These are phyloP conservation scores for Claviceps sp. DNA, from an alignment of 2,329 filamentous ascomycete species.

Conservation along the genomic window DNA sequence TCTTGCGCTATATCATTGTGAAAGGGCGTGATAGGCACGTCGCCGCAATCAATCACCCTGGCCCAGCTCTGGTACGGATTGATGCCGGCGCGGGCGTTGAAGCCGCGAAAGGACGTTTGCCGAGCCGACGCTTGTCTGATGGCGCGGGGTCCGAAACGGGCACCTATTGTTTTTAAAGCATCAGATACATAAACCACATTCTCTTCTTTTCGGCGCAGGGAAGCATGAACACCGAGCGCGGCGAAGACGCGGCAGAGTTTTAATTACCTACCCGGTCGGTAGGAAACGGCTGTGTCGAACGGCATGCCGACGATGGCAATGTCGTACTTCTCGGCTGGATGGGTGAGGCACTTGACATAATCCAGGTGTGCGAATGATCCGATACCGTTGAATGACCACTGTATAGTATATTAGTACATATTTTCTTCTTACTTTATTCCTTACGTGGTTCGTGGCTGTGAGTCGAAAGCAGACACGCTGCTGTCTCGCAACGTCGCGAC, in stretches of 20 bases:
- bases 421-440: background rate
- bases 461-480: no score
- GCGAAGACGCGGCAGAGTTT: no score
- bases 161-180: conserved; percentile 26
- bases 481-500: background rate
- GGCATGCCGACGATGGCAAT: conserved; percentile 61
- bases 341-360: conserved; percentile 55
- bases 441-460: no score
- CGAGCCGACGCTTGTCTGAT: conserved; percentile 74
- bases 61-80: conserved; percentile 79
- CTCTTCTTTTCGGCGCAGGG: no score
- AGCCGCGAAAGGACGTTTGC: conserved; percentile 63
- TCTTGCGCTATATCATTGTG: conserved; percentile 69
- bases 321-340: conserved; percentile 49
- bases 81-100: conserved; percentile 68
- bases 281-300: conserved; percentile 61
- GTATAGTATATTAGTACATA: background rate
- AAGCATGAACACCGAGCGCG: background rate
- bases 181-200: no score
- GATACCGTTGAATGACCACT: conserved; percentile 53
- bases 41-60: conserved; percentile 76
- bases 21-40: conserved; percentile 76
- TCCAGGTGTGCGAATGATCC: conserved; percentile 61
- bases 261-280: conserved; percentile 48
- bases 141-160: conserved; percentile 74